These are phyloP conservation scores for Piper betle DNA, from an alignment of 164 flowering plant species.

Conservation along the genomic window DNA sequence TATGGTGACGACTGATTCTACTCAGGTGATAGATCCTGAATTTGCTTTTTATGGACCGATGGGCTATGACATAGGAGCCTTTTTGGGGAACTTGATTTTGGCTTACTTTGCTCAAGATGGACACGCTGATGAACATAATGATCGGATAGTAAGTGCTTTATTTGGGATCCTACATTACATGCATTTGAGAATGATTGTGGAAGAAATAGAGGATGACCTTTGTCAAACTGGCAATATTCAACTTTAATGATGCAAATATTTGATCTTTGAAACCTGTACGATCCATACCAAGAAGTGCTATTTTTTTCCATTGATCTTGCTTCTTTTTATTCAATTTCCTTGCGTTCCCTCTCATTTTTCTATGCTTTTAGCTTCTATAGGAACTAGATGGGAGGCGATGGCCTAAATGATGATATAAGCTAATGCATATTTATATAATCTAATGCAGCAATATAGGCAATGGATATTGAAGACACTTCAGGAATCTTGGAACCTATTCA, in stretches of 20 bases:
- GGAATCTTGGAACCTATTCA: constrained; percentile 81
- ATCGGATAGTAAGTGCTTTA: constrained; percentile 42
- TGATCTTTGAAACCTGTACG: too few species aligned
- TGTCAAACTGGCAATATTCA: not conserved
- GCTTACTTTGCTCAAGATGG: constrained; percentile 90
- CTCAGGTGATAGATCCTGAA: constrained; percentile 96
- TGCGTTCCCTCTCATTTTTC: too few species aligned
- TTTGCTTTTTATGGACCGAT: constrained; percentile 90
- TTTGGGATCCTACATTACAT: not conserved
- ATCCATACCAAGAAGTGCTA: too few species aligned
- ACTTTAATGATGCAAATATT: not conserved
- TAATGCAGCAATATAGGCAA: constrained; percentile 49
- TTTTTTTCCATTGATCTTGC: too few species aligned
- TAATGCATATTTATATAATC: not conserved
- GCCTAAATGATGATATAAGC: too few species aligned
- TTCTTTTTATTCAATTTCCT: too few species aligned
- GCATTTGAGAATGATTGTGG: not conserved
- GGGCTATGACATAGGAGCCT: constrained; percentile 96
- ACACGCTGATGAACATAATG: constrained; percentile 45
- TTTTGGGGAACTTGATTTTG: constrained; percentile 71
- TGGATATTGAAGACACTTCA: constrained; percentile 73
- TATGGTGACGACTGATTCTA: constrained; percentile 83
- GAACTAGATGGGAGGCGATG: too few species aligned
- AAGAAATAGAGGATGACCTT: not conserved
- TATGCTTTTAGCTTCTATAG: too few species aligned